These are phyloP conservation scores for Odonthalia washingtoniensis DNA, from an alignment of 31 red algal species.

Conservation along the genomic window DNA sequence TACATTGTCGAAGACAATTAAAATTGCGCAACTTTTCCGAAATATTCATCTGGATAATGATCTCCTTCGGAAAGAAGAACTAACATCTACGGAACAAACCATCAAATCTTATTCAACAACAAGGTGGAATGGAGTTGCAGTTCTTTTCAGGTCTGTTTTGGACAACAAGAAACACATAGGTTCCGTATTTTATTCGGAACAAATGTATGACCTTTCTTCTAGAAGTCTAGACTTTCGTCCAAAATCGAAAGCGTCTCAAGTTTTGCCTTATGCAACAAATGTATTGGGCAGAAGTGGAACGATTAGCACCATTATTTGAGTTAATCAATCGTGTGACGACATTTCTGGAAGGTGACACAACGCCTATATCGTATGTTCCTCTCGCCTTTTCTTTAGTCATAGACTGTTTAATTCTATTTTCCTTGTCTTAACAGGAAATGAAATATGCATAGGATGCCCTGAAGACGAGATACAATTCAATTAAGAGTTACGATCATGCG, in stretches of 20 bases:
- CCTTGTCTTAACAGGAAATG: neutral
- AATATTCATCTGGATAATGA: neutral
- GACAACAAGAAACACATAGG: neutral
- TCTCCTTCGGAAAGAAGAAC: neutral
- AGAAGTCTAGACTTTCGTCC: neutral
- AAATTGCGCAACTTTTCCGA: neutral
- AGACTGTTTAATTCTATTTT: neutral
- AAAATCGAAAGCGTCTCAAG: neutral
- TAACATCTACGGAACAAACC: neutral
- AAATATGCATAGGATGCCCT: neutral
- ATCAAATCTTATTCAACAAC: constrained; percentile 4
- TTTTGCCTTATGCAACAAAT: neutral
- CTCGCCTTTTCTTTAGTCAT: neutral
- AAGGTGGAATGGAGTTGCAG: neutral
- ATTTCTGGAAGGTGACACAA: neutral
- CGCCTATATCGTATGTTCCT: neutral
- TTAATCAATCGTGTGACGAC: neutral
- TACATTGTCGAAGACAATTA: neutral
- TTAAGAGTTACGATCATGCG: neutral
- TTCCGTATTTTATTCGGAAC: neutral
- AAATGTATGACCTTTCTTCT: neutral
- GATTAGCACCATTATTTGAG: neutral
- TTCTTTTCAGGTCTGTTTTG: neutral
- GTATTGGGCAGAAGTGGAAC: neutral
- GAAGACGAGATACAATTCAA: neutral